These are phyloP conservation scores for Boletus vinaceobasis DNA, from an alignment of 768 basidiomycete species.

Conservation along the genomic window DNA sequence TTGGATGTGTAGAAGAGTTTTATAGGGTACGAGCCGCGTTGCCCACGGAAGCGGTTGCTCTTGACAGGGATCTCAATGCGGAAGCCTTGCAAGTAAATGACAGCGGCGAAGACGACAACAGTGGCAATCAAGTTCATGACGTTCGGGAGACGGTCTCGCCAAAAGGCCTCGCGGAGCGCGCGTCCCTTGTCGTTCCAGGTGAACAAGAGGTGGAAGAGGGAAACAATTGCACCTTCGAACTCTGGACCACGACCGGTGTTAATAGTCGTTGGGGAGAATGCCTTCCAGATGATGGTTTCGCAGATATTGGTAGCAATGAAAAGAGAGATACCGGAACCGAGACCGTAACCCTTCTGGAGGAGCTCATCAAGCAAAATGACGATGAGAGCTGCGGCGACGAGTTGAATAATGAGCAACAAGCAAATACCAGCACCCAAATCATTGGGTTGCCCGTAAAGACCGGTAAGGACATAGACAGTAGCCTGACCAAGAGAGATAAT, in stretches of 20 bases:
- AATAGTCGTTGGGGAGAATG: constrained; percentile 95
- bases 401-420: constrained; percentile 93
- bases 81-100: constrained; percentile 99
- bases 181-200: constrained; percentile 99
- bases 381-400: constrained; percentile 89
- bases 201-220: constrained; percentile 95
- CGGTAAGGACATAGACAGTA: constrained; percentile 94
- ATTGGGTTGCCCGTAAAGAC: constrained; percentile 90
- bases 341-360: constrained; percentile 98
- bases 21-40: constrained; percentile 91
- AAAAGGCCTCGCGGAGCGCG: constrained; percentile 96
- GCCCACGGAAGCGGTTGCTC: constrained; percentile 94
- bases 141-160: constrained; percentile 94
- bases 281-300: constrained; percentile 99
- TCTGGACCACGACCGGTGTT: constrained; percentile 98
- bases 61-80: constrained; percentile 98
- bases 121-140: constrained; percentile 97
- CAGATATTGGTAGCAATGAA: constrained; percentile 99
- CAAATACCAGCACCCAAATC: constrained; percentile 97
- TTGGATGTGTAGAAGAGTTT: constrained; percentile 99
- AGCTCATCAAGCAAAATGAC: constrained; percentile 98
- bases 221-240: constrained; percentile 95
- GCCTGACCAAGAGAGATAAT: constrained; percentile 96
- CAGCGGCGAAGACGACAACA: constrained; percentile 84
- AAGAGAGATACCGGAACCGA: constrained; percentile 96